These are phyloP conservation scores for Nosema muscidifuracis DNA, from an alignment of 371 early-diverging fungal species.

Conservation along the genomic window DNA sequence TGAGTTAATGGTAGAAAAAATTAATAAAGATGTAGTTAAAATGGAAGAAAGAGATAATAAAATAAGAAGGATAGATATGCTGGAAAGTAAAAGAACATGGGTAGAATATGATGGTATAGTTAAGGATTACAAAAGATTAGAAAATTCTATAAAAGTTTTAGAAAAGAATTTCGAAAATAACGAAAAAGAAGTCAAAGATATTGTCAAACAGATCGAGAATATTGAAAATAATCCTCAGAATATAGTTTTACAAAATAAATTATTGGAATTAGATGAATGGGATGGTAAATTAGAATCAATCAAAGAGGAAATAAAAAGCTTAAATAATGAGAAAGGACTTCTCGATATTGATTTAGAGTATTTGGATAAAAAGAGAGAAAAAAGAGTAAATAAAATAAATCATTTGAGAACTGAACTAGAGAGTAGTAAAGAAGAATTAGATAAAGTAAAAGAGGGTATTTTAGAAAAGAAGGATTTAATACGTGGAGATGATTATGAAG, in stretches of 20 bases:
- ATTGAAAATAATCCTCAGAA: constrained; percentile 29
- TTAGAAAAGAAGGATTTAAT: not conserved
- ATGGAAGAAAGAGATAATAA: constrained; percentile 44
- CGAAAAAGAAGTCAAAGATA: constrained; percentile 8
- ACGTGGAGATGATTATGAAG: not conserved
- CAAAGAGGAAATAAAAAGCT: constrained; percentile 1
- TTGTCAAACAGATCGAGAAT: constrained; percentile 46
- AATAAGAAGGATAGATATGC: constrained; percentile 39
- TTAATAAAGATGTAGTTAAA: constrained; percentile 42
- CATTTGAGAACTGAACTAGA: constrained; percentile 29
- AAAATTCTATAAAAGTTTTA: constrained; percentile 21
- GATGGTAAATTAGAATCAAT: constrained; percentile 10
- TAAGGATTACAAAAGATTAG: constrained; percentile 29
- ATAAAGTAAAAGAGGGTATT: not conserved
- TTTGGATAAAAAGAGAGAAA: constrained; percentile 31
- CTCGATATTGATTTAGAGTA: constrained; percentile 27
- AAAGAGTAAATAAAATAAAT: not conserved
- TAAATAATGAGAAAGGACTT: constrained; percentile 8
- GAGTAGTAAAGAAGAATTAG: constrained; percentile 38
- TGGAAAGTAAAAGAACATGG: constrained; percentile 43
- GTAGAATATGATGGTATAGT: constrained; percentile 29
- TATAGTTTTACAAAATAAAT: constrained; percentile 1
- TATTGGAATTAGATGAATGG: constrained; percentile 2
- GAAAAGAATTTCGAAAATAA: constrained; percentile 33
- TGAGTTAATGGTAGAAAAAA: constrained; percentile 31